Percentiles rank a stretch among this genome's conserved stretches.
phyloP scores from a whole-genome alignment of 2,329 filamentous ascomycete species.

The Clarireedia homoeocarpa region DNA sequence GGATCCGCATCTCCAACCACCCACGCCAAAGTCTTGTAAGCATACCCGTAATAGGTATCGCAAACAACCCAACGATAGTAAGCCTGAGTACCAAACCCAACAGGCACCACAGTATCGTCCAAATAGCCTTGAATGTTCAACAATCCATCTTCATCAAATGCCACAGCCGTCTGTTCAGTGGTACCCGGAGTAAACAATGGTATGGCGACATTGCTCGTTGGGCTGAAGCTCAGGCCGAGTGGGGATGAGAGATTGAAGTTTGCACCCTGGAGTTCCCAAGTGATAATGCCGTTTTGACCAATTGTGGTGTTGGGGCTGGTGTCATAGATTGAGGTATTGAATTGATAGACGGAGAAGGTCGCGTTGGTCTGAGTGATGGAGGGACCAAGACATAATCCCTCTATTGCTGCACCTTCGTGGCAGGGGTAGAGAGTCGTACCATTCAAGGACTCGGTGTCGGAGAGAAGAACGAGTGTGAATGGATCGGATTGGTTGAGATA shows the following conservation, averaged over 20 bases:
- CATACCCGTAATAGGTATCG: constrained; percentile 33
- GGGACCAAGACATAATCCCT: constrained; percentile 35
- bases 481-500: constrained; percentile 33
- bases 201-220: constrained; percentile 34
- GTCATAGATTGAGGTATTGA: constrained; percentile 19
- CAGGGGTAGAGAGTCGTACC: constrained; percentile 34
- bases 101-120: constrained; percentile 33
- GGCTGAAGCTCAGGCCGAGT: constrained; percentile 31
- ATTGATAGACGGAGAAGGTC: constrained; percentile 17
- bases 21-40: constrained; percentile 37
- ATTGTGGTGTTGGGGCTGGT: constrained; percentile 13
- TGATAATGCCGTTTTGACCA: constrained; percentile 19
- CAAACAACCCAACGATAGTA: constrained; percentile 38
- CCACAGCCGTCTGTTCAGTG: constrained; percentile 24
- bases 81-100: constrained; percentile 15
- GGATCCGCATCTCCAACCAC: constrained; percentile 32
- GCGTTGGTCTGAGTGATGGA: constrained; percentile 11
- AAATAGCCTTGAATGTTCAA: constrained; percentile 34
- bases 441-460: constrained; percentile 32
- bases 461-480: constrained; percentile 36
- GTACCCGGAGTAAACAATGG: constrained; percentile 32
- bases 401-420: constrained; percentile 41
- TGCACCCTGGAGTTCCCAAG: constrained; percentile 17
- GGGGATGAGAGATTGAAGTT: constrained; percentile 30
- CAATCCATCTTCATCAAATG: constrained; percentile 33